Evolutionary conservation across 1,139 yeast species (phyloP), one percentile per base, ranked within the genome.

Genomic region (Taiozyma sp.): DNA sequence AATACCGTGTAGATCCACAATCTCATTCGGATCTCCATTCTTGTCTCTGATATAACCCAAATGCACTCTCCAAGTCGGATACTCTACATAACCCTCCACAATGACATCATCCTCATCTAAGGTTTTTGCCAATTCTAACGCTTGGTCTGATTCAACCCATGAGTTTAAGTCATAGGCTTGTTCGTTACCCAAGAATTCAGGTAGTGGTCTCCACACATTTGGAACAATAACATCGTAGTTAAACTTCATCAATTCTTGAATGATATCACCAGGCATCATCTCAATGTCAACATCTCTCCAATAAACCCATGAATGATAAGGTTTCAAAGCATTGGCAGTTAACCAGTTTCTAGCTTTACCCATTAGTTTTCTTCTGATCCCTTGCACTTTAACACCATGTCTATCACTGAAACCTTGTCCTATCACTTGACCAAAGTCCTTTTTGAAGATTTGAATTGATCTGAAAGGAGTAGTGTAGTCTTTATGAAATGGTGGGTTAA

Each of bases 281-380:
- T 88, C 96, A 51, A 90, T 84, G 66, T 90, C 97, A 3, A 83
- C 96, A 67, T 90, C 97, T 69, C 96, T 77, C 97, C 97, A 90
- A 65, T 88, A 87, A 13, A 90, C 96, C 96, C 96, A 90, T 2
- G 95, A 84, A 68, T 90, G 97, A 63, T 88, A 85, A 1, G 96
- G 91, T 62, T 83, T 80, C 55, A 90, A 71, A 1, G 96, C 91
- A 44, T 81, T 79, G 2, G 89, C 77, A 4, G 92, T 80, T 48
- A 90, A 72, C 95, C 96, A 90, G 67, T 90, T 90, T 67, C 97
- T 76, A 4, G 96, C 96, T 53, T 95, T 75, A 2, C 96, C 96
- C 96, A 90, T 88, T 56, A 88, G 70, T 65, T 87, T 89, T 56
- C 97, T 75, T 62, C 97, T 78, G 41, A 88, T 85, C 16, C 96